Evolutionary conservation across 2,329 filamentous ascomycete genomes (phyloP), one percentile per base, ranked within the genome.

Genomic region (Orbilia ellipsospora): DNA sequence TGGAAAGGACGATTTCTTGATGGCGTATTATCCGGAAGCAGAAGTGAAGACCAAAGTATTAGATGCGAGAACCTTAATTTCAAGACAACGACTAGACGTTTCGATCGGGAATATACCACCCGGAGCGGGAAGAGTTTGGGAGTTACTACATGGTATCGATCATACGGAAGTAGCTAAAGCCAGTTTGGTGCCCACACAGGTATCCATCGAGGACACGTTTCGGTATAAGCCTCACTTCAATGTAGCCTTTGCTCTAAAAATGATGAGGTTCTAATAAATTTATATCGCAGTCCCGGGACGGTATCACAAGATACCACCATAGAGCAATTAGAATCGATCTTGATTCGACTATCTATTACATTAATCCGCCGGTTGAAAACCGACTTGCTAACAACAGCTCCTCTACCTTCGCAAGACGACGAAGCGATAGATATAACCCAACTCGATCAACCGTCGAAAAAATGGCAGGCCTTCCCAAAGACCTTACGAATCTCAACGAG

Each of bases 131-230:
- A 88, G 73, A 78, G 84, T 93, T 2, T 98, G 93, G 93, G 85
- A 84, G 16, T 84, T 97, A 5, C 83, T 98, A 1, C 90, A 97
- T 81, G 94, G 94, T 4, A 85, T 93, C 28, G 94, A 98, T 81
- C 83, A 89, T 62, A 85, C 87, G 0, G 89, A 92, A 72, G 93
- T 98, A 16, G 88, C 89, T 59, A 86, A 89, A 77, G 90, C 89
- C 1, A 88, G 88, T 78, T 87, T 89, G 52, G 83, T 96, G 0
- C 94, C 94, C 0, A 89, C 88, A 0, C 94, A 97, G 82, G 96
- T 98, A 81, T 95, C 92, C 81, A 95, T 98, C 77, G 94, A 98
- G 81, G 94, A 98, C 82, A 95, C 93, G 15, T 98, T 96, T 81
- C 86, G 88, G 23, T 88, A 55, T 23, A 0, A 84, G 97, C 0